phyloP scores from a whole-genome alignment of 192 early-diverging fungal genomes.

The Globomyces pollinis-pini region DNA sequence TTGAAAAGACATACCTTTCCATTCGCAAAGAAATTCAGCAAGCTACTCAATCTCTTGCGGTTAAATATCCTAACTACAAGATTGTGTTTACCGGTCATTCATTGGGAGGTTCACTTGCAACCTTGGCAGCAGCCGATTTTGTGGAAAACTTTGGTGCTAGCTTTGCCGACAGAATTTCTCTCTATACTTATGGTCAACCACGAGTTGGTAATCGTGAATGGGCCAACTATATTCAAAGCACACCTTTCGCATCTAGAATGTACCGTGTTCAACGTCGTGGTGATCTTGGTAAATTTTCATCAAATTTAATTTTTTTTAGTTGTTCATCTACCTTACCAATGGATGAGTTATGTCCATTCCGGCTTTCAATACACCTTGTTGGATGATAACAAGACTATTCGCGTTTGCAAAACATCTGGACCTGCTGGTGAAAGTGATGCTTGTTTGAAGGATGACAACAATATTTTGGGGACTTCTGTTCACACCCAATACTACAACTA shows the following conservation, averaged over 20 bases:
- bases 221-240: slow-evolving; percentile 7
- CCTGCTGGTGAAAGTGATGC: slow-evolving; percentile 4
- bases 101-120: slow-evolving; percentile 10
- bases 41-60: not conserved
- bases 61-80: slow-evolving; percentile 1
- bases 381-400: too few relatives aligned
- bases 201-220: not conserved
- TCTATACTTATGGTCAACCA: slow-evolving; percentile 10
- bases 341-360: not conserved
- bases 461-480: too few relatives aligned
- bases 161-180: not conserved
- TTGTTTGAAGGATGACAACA: too few relatives aligned
- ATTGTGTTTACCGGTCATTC: slow-evolving; percentile 15
- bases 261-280: slow-evolving; percentile 4
- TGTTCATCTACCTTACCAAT: not conserved
- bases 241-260: slow-evolving; percentile 2
- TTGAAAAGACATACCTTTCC: not conserved
- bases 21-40: not conserved
- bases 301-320: too few relatives aligned
- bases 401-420: not conserved
- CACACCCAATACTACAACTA: too few relatives aligned
- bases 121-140: slow-evolving; percentile 10
- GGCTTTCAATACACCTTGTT: not conserved
- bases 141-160: not conserved
- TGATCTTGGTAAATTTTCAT: too few relatives aligned